Percentiles rank a stretch among this genome's conserved stretches.
These are phyloP conservation scores for Lactifluus pinguis DNA, from an alignment of 768 basidiomycete species.

Conservation along the genomic window DNA sequence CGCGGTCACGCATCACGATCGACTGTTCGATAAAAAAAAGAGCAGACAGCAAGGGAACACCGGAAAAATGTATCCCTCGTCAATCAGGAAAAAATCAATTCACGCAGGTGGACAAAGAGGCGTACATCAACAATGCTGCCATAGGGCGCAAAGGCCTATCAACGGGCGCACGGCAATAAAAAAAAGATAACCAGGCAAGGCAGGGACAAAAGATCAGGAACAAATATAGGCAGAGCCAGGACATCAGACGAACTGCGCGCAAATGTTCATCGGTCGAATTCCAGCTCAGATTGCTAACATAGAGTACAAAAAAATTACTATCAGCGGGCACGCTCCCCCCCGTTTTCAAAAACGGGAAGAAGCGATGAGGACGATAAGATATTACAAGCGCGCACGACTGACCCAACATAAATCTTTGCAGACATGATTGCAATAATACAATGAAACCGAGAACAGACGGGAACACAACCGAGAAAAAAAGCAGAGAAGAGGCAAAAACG, in stretches of 20 bases:
- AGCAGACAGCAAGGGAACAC: background rate
- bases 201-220: constrained; percentile 7
- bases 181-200: background rate
- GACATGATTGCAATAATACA: constrained; percentile 44
- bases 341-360: constrained; percentile 25
- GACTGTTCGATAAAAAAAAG: constrained; percentile 40
- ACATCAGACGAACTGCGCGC: constrained; percentile 70
- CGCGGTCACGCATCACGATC: constrained; percentile 98
- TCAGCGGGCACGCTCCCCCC: constrained; percentile 36
- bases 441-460: constrained; percentile 17
- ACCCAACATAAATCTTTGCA: constrained; percentile 90
- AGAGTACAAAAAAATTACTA: constrained; percentile 37
- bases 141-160: constrained; percentile 73
- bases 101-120: constrained; percentile 30
- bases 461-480: constrained; percentile 19
- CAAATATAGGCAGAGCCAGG: constrained; percentile 27
- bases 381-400: constrained; percentile 58
- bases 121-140: constrained; percentile 91
- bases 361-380: constrained; percentile 36
- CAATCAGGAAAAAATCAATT: background rate
- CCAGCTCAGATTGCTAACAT: constrained; percentile 86
- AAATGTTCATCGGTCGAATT: constrained; percentile 91
- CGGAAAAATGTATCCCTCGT: background rate
- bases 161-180: constrained; percentile 5
- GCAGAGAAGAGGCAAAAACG: constrained; percentile 14